phyloP scores from a whole-genome alignment of 345 rosid species.

The Syzygium grande region DNA sequence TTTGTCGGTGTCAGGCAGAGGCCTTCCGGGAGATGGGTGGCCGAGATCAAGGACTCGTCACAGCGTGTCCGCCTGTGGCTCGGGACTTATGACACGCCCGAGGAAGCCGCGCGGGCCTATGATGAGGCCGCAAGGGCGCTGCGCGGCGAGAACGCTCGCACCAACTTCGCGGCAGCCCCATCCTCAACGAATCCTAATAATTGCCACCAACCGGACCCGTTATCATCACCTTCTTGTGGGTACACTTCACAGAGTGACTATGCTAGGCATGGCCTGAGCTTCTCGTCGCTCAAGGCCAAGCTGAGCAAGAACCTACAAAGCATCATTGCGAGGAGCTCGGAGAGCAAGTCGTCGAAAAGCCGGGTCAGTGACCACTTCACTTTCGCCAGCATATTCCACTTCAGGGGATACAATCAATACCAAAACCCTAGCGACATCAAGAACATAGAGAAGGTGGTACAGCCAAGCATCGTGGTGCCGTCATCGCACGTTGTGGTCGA shows the following conservation, averaged over 20 bases:
- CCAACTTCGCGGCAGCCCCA: constrained; percentile 33
- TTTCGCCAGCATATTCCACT: constrained; percentile 55
- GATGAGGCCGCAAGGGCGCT: constrained; percentile 73
- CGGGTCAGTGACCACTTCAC: constrained; percentile 65
- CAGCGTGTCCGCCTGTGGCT: constrained; percentile 62
- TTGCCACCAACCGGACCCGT: not conserved
- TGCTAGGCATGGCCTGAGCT: constrained; percentile 24
- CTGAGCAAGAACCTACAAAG: constrained; percentile 58
- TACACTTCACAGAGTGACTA: not conserved
- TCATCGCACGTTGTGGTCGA: constrained; percentile 1
- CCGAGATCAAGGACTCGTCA: constrained; percentile 69
- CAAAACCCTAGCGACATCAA: constrained; percentile 27
- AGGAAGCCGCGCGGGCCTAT: constrained; percentile 64
- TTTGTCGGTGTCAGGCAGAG: constrained; percentile 64
- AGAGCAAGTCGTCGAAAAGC: constrained; percentile 37
- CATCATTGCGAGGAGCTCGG: constrained; percentile 40
- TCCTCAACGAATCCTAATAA: not conserved
- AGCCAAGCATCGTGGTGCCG: constrained; percentile 56
- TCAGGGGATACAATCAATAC: constrained; percentile 20
- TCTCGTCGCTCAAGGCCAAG: constrained; percentile 53
- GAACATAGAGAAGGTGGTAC: constrained; percentile 50
- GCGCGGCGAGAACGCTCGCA: constrained; percentile 60
- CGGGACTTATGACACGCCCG: constrained; percentile 64
- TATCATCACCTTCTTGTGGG: not conserved
- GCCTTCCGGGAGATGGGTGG: constrained; percentile 74